Evolutionary conservation across 768 basidiomycete species (phyloP).

Genomic region (Sarcodon sp.): DNA sequence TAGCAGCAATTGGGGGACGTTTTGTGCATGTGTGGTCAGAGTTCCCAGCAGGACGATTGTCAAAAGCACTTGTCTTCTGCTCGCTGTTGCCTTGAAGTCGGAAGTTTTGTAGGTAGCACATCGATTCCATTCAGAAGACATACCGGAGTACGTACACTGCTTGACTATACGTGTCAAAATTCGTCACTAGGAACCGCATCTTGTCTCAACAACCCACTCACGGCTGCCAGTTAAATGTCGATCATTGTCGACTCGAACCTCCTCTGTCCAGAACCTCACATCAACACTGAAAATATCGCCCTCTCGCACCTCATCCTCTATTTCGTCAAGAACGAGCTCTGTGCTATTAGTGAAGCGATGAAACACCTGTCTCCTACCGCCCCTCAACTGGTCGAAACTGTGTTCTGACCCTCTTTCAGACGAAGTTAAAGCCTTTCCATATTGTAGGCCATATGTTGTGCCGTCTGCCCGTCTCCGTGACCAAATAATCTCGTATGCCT

Average conservation of each 20-base stretch:
- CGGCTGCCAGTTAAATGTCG: constrained; percentile 13
- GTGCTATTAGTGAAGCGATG: constrained; percentile 38
- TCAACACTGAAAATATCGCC: constrained; percentile 30
- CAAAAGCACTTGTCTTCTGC: too few species aligned
- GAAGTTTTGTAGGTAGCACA: too few species aligned
- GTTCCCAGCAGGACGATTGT: too few species aligned
- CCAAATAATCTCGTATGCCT: constrained; percentile 50
- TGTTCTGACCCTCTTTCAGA: background rate
- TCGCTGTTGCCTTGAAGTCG: too few species aligned
- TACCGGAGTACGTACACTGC: too few species aligned
- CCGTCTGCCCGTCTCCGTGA: constrained; percentile 19
- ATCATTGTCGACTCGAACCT: constrained; percentile 37
- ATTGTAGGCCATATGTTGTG: background rate
- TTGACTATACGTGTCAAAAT: too few species aligned
- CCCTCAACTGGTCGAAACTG: too few species aligned
- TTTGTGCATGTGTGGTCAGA: too few species aligned
- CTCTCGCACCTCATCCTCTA: constrained; percentile 19
- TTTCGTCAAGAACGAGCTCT: constrained; percentile 15
- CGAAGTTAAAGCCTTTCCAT: background rate
- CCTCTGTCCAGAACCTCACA: constrained; percentile 40
- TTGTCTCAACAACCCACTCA: constrained; percentile 2
- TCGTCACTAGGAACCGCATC: background rate
- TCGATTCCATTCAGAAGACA: too few species aligned
- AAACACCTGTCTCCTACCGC: constrained; percentile 19
- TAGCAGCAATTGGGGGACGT: too few species aligned